Evolutionary conservation across 2,329 filamentous ascomycete species (phyloP).

Genomic region (Acrodontium crateriforme): DNA sequence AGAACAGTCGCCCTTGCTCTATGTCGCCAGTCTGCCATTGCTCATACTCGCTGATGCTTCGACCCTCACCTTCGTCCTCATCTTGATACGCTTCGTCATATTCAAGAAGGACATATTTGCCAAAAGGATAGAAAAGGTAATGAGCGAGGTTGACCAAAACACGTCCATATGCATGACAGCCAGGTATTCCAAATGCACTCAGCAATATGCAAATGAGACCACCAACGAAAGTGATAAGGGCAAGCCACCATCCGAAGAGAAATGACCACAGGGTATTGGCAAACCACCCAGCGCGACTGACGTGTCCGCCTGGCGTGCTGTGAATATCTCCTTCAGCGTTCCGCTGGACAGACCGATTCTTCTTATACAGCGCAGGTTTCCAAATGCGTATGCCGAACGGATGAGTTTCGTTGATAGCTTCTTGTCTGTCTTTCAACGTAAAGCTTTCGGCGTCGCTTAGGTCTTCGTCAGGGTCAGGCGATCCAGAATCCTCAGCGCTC

Average conservation of each 20-base stretch:
- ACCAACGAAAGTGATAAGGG: constrained; percentile 57
- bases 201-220: constrained; percentile 69
- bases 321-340: constrained; percentile 95
- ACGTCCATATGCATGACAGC: constrained; percentile 71
- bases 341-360: constrained; percentile 88
- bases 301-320: constrained; percentile 76
- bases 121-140: constrained; percentile 92
- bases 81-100: constrained; percentile 89
- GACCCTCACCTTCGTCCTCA: constrained; percentile 87
- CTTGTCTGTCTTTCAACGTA: constrained; percentile 88
- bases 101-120: constrained; percentile 85
- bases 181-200: constrained; percentile 62
- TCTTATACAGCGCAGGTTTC: constrained; percentile 98
- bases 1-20: constrained; percentile 90
- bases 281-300: constrained; percentile 69
- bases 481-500: constrained; percentile 13
- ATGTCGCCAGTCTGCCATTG: constrained; percentile 97
- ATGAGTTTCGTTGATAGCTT: constrained; percentile 97
- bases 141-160: constrained; percentile 71
- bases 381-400: constrained; percentile 97
- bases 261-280: constrained; percentile 88
- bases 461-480: constrained; percentile 53
- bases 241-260: constrained; percentile 93
- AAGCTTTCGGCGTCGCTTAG: constrained; percentile 94
- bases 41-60: constrained; percentile 96